Evolutionary conservation across 768 basidiomycete species (phyloP), one percentile per base, ranked within the genome.

Genomic region (Serendipita sp.): DNA sequence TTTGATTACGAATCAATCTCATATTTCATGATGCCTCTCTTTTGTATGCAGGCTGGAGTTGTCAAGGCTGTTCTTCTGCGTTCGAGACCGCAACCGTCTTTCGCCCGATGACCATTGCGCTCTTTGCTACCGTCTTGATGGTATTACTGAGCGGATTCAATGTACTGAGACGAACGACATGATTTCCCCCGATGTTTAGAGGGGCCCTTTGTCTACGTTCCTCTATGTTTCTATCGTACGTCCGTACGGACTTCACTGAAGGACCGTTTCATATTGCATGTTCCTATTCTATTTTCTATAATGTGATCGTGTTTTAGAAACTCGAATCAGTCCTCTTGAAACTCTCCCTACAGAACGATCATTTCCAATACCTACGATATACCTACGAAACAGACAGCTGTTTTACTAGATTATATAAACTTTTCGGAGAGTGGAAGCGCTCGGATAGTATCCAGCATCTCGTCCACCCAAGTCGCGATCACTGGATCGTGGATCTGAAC

Each of bases 71-170:
- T 65, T 72, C 71, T n/a, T 65, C 68, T n/a, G 75, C 73, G 8
- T 32, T 71, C 15, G 54, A 65, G 7, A 66, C 66, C 24, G 54
- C 67, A 32, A 69, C 70, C 53, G 72, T 72, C 2, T 66, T 69
- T 4, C 70, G 69, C 28, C 63, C 75, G 11, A 69, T 71, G 32
- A 30, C 64, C 30, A 32, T 69, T 41, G 56, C 67, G 64, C 67
- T 86, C 60, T 45, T 81, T 13, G 77, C 81, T 51, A 81, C 83
- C 2, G 73, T 86, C 64, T 73, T 86, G 68, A 76, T 88, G 70
- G 78, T 86, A 73, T 76, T 86, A 70, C 74, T 86, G 32, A 86
- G 84, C n/a, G 86, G 86, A 34, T 80, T 81, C 70, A 76, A 80
- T 3, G 72, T 86, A 53, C 73, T 86, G 37, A 77, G 84, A 45